A percentile compares a stretch with the other conserved stretches of the same genome.
phyloP scores from a whole-genome alignment of 2,329 filamentous ascomycete species.

The Harringtonia aguacate region DNA sequence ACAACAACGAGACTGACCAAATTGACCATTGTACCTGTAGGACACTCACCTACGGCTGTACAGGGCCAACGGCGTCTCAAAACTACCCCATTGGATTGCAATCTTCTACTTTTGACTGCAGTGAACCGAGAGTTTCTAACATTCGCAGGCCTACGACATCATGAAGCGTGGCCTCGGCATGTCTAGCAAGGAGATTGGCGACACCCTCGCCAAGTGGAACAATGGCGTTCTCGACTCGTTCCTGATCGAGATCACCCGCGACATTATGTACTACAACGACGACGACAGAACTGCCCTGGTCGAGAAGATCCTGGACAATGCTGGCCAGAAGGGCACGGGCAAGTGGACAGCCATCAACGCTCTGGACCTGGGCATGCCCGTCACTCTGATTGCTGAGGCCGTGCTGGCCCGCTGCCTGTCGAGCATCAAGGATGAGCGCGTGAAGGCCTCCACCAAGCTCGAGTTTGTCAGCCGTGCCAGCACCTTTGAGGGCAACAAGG shows the following conservation, averaged over 20 bases:
- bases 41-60: too few relatives aligned
- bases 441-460: constrained; percentile 68
- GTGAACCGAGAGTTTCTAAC: too few relatives aligned
- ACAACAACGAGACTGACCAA: too few relatives aligned
- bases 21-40: too few relatives aligned
- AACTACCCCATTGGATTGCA: too few relatives aligned
- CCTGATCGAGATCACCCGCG: constrained; percentile 97
- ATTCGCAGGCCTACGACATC: constrained; percentile 84
- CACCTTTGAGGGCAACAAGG: constrained; percentile 81
- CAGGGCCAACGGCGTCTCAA: too few relatives aligned
- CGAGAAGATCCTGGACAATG: constrained; percentile 98
- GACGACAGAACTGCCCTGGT: constrained; percentile 83
- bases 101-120: too few relatives aligned
- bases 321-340: constrained; percentile 98
- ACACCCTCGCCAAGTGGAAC: constrained; percentile 94
- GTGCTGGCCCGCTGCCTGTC: constrained; percentile 93
- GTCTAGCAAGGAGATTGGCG: constrained; percentile 86
- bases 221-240: constrained; percentile 97
- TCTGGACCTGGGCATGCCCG: constrained; percentile 95
- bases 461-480: constrained; percentile 60
- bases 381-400: constrained; percentile 94
- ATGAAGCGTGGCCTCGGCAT: constrained; percentile 96
- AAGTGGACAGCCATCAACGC: constrained; percentile 99
- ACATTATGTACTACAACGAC: constrained; percentile 98
- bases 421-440: constrained; percentile 88